phyloP scores from a whole-genome alignment of 1,284 basidiomycete species.

The Spongispora temasekensis region DNA sequence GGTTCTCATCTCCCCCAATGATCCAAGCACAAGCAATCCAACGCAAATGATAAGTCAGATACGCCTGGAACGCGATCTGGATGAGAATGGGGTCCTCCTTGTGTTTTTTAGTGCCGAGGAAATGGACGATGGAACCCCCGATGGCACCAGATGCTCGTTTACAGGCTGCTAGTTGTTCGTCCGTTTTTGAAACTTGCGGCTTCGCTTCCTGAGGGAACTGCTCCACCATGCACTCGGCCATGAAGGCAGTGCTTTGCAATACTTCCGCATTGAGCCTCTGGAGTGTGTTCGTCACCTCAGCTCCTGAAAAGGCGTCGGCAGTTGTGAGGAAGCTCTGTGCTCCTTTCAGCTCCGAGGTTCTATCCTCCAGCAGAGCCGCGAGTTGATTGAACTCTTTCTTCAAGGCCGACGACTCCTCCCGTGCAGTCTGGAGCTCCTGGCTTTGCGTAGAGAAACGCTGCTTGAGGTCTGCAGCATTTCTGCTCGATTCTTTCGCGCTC shows the following conservation, averaged over 20 bases:
- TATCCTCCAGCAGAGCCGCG: conserved; percentile 28
- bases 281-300: conserved; percentile 35
- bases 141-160: conserved; percentile 24
- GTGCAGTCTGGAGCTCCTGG: conserved; percentile 24
- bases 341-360: conserved; percentile 39
- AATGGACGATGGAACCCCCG: conserved; percentile 27
- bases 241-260: conserved; percentile 37
- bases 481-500: conserved; percentile 14
- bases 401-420: conserved; percentile 33
- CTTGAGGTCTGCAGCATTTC: conserved; percentile 20
- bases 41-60: conserved; percentile 26
- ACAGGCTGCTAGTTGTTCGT: conserved; percentile 28
- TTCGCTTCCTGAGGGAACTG: conserved; percentile 20
- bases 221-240: conserved; percentile 39
- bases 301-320: conserved; percentile 34
- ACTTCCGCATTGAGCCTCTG: conserved; percentile 38
- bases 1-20: conserved; percentile 29
- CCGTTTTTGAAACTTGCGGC: conserved; percentile 10
- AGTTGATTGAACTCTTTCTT: conserved; percentile 33
- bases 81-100: conserved; percentile 35
- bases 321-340: conserved; percentile 38
- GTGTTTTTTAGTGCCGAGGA: conserved; percentile 32
- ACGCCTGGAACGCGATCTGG: conserved; percentile 38
- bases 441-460: conserved; percentile 19
- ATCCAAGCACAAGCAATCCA: conserved; percentile 34